Evolutionary conservation across 768 basidiomycete species (phyloP), one percentile per base, ranked within the genome.

Genomic region (Clavulina sp.): DNA sequence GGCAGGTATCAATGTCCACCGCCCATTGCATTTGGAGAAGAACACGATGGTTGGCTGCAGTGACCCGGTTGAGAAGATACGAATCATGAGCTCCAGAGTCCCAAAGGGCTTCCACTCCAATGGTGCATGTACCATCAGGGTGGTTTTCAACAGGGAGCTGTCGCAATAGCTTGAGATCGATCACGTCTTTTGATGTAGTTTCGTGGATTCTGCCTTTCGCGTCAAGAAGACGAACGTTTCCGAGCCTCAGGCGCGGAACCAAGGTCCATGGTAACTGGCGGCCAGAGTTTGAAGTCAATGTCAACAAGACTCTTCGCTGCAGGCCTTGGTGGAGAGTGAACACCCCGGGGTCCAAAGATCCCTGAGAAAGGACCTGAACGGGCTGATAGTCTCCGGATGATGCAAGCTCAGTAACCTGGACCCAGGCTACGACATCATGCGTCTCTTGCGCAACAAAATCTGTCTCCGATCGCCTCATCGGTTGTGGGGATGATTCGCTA

Each of bases 11-110:
- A n/a, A 92, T 78, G 3, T 76, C 81, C 28, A 96, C 73, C 29
- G 76, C 71, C 75, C 80, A 93, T 32, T 70, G 71, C 3, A 95
- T 62, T 60, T 85, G 81, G 26, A 96, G 62, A 30, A 95, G 68
- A 6, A 95, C 70, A 33, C 85, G 79, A 57, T 92, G 86, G 43
- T 78, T 77, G 3, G 76, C 61, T 2, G 76, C 71, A 2, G 91
- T 93, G 34, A 89, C 80, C 26, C 81, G 76, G 63, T 99, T 93
- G 55, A 99, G 72, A 41, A 92, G 68, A 16, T 77, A 63, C 9
- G 87, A 89, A 57, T 87, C 79, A 63, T 96, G 95, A 9, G 86
- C 68, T 52, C 89, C 88, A 1, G 87, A 88, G 66, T 99, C 95
- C 92, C 93, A 97, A 4, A 84, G 70, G 1, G 81, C 81, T 51